Evolutionary conservation across 768 basidiomycete species (phyloP), one percentile per base, ranked within the genome.

Genomic region (Lactarius deliciosus): DNA sequence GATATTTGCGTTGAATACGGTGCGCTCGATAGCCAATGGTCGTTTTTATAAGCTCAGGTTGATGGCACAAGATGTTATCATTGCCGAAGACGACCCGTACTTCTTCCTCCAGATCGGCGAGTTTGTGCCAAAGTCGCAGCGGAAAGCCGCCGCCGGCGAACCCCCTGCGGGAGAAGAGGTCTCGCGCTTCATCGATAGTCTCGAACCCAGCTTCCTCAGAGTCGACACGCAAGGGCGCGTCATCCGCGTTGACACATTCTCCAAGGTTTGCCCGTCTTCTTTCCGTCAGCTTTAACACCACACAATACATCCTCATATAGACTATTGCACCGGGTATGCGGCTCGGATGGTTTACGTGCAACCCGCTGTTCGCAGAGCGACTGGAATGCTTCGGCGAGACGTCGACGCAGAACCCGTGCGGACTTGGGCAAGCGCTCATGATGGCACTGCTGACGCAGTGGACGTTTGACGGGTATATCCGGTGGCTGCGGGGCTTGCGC

Each of bases 1-100:
- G 83, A 85, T n/a, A 80, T 94, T 64, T 91, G 90, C 70, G 87
- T 90, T 64, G 87, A 91, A 77, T 93, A 85, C 76, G 91, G 89
- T 87, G 67, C 63, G 76, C 62, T 1, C n/a, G 47, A 22, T 53
- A 20, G n/a, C 28, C 13, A 36, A 66, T 32, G 22, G 64, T 40
- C 55, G 18, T 4, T 66, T 32, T 68, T 28, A 22, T 55, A 30
- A 15, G 22, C 22, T 15, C 8, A 22, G 18, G 18, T 36, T 10
- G 16, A 11, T 15, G 41, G 5, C 28, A 7, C 18, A 30, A 88
- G 86, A 92, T 69, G 75, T 92, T 32, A 86, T 92, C 69, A 91
- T 91, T 67, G 85, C 89, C 63, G 91, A 93, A 78, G 91, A 94
- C 71, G 91, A 92, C 75, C 91, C 92, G 4, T 92, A 92, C 75